A percentile compares a stretch with the other conserved stretches of the same genome.
Evolutionary conservation across 2,329 filamentous ascomycete species (phyloP).

Genomic region (Boeremia exigua): DNA sequence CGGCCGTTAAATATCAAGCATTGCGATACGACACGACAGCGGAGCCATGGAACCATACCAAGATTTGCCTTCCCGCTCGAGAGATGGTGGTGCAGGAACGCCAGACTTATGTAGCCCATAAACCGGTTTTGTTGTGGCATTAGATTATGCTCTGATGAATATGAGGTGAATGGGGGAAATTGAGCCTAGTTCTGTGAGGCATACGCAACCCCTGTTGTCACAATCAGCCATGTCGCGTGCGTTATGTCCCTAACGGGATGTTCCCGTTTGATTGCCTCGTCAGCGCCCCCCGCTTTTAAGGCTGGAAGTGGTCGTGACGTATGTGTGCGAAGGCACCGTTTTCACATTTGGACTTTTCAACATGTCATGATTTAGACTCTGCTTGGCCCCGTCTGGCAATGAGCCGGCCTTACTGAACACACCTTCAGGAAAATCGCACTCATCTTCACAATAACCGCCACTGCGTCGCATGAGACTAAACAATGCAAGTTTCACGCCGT

Average conservation of each 20-base stretch:
- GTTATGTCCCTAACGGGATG: slow-evolving; percentile 5
- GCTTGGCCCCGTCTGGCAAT: not conserved
- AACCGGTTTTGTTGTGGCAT: not conserved
- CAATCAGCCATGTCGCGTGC: slow-evolving; percentile 10
- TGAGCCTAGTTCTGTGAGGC: slow-evolving; percentile 4
- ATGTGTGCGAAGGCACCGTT: slow-evolving; percentile 1
- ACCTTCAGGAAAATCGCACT: too few species aligned
- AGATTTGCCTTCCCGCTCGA: slow-evolving; percentile 4
- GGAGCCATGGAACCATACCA: slow-evolving; percentile 10
- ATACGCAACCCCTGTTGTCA: slow-evolving; percentile 8
- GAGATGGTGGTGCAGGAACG: not conserved
- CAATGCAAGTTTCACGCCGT: too few species aligned
- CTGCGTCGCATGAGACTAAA: too few species aligned
- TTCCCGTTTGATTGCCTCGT: slow-evolving; percentile 11
- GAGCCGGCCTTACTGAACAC: too few species aligned
- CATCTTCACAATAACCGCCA: too few species aligned
- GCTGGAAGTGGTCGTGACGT: slow-evolving; percentile 10
- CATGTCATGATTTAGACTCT: not conserved
- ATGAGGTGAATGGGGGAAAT: not conserved
- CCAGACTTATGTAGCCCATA: not conserved
- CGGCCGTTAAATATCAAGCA: slow-evolving; percentile 24
- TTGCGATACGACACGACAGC: slow-evolving; percentile 13
- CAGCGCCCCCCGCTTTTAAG: slow-evolving; percentile 8
- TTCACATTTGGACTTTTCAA: not conserved
- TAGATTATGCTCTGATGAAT: not conserved